These are phyloP conservation scores for Dioszegia crocea DNA, from an alignment of 768 basidiomycete genomes.

Conservation along the genomic window DNA sequence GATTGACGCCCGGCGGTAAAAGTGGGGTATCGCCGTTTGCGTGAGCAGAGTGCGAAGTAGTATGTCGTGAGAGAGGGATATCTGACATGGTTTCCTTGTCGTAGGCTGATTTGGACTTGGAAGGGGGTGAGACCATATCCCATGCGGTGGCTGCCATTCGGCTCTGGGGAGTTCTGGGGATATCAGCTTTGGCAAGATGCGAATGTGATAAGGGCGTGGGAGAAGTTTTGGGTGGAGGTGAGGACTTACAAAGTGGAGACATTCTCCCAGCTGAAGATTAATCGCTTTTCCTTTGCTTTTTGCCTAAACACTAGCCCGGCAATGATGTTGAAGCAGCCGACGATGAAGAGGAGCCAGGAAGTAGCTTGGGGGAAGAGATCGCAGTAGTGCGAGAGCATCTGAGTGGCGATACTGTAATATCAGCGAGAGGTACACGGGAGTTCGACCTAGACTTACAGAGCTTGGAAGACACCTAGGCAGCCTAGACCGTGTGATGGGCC, in stretches of 20 bases:
- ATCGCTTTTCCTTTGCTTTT: slow-evolving; percentile 49
- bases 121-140: slow-evolving; percentile 35
- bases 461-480: slow-evolving; percentile 79
- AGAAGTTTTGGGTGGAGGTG: too few relatives aligned
- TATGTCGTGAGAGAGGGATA: background rate
- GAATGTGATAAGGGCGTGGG: too few relatives aligned
- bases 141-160: slow-evolving; percentile 42
- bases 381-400: slow-evolving; percentile 62
- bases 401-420: slow-evolving; percentile 54
- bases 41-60: background rate
- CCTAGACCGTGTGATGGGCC: slow-evolving; percentile 81
- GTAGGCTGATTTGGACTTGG: slow-evolving; percentile 2
- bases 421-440: background rate
- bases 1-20: slow-evolving; percentile 13
- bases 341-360: slow-evolving; percentile 83
- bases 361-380: slow-evolving; percentile 84
- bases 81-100: background rate
- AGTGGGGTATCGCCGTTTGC: slow-evolving; percentile 15
- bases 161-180: slow-evolving; percentile 42
- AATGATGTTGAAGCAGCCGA: slow-evolving; percentile 84
- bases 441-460: slow-evolving; percentile 58
- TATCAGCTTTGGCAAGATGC: background rate
- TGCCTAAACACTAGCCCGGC: slow-evolving; percentile 42
- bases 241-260: slow-evolving; percentile 43
- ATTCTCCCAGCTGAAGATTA: slow-evolving; percentile 48